Evolutionary conservation across 768 basidiomycete species (phyloP).

Genomic region (Podaxis sp.): DNA sequence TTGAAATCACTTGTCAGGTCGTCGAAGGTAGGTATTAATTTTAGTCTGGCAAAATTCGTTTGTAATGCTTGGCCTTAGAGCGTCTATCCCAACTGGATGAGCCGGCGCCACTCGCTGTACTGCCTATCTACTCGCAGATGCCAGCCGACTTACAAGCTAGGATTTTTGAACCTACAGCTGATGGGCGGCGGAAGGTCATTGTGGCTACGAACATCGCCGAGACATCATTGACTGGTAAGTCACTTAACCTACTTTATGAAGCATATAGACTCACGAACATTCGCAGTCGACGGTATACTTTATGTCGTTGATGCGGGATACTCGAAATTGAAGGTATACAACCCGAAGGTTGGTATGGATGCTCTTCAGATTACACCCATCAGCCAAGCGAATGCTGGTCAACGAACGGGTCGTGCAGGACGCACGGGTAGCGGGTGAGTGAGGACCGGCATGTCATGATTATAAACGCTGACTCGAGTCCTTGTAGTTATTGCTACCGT

Average conservation of each 20-base stretch:
- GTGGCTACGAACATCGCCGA: slow-evolving; percentile 99
- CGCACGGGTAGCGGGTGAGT: slow-evolving; percentile 92
- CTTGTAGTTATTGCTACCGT: slow-evolving; percentile 84
- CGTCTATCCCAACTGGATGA: slow-evolving; percentile 91
- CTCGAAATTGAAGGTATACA: slow-evolving; percentile 98
- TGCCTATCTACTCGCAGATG: slow-evolving; percentile 99
- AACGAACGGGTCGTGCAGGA: slow-evolving; percentile 93
- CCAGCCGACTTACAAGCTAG: slow-evolving; percentile 98
- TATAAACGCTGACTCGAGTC: background rate
- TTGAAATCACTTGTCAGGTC: slow-evolving; percentile 95
- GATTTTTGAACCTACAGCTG: slow-evolving; percentile 91
- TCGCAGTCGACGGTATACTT: slow-evolving; percentile 90
- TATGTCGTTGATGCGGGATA: slow-evolving; percentile 97
- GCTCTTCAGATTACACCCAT: slow-evolving; percentile 98
- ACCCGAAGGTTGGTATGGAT: slow-evolving; percentile 99
- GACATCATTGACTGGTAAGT: slow-evolving; percentile 87
- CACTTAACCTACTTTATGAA: background rate
- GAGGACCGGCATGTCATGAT: background rate
- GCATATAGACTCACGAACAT: background rate
- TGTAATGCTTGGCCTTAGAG: slow-evolving; percentile 43
- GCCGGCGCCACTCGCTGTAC: slow-evolving; percentile 78
- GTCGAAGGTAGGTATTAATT: slow-evolving; percentile 57
- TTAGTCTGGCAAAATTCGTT: background rate
- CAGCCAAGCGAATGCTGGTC: slow-evolving; percentile 97
- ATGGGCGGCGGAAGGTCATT: slow-evolving; percentile 94